A percentile compares a stretch with the other conserved stretches of the same genome.
Evolutionary conservation across 2,329 filamentous ascomycete genomes (phyloP).

Genomic region (Pseudogymnoascus verrucosus): DNA sequence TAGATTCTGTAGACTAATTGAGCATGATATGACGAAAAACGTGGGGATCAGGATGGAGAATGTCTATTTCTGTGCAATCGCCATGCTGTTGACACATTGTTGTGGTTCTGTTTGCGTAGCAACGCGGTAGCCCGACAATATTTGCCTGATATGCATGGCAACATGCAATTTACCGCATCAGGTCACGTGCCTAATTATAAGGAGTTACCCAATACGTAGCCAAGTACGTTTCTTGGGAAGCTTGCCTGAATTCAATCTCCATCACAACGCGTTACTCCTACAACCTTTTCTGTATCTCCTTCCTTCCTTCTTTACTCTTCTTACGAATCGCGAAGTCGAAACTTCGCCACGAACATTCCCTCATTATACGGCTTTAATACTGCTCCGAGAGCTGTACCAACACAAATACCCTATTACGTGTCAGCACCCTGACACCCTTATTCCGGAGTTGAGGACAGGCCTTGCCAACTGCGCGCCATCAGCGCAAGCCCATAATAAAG

Average conservation of each 20-base stretch:
- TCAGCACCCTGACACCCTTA: conserved; percentile 9
- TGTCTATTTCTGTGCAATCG: conserved; percentile 5
- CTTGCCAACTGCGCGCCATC: conserved; percentile 10
- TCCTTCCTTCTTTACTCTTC: conserved; percentile 8
- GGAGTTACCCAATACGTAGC: conserved; percentile 8
- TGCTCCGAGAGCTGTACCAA: conserved; percentile 5
- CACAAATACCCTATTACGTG: conserved; percentile 9
- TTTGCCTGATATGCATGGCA: conserved; percentile 1
- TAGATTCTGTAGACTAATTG: background rate
- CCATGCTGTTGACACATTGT: background rate
- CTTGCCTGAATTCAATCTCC: conserved; percentile 8
- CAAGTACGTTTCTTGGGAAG: conserved; percentile 6
- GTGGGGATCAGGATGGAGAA: background rate
- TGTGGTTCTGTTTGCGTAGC: background rate
- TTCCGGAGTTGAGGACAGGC: conserved; percentile 6
- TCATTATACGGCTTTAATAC: conserved; percentile 3
- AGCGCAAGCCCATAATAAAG: conserved; percentile 16
- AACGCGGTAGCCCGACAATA: background rate
- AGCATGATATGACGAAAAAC: background rate
- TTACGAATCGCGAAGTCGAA: background rate
- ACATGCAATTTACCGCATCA: background rate
- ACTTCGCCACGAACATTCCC: conserved; percentile 4
- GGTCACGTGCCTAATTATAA: background rate
- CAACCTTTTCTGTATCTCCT: conserved; percentile 1
- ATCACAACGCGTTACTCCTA: conserved; percentile 5